Conservation (phyloP, 192 early-diverging fungal species). For the Entomortierella lignicola region DNA sequence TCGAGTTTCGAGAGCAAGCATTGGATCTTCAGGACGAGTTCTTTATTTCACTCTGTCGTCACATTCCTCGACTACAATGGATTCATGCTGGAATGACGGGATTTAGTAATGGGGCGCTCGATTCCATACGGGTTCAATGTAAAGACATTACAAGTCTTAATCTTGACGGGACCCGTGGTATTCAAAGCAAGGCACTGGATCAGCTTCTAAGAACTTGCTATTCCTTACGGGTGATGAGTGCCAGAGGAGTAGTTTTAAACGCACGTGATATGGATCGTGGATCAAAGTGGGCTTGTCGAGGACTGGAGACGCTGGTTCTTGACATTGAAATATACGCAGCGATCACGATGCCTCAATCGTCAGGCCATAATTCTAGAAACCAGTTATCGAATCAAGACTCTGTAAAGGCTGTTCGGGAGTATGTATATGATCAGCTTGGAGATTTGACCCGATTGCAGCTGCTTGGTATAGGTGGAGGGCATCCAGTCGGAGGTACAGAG, state of each 20-base stretch:
- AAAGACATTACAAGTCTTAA: conserved; percentile 34
- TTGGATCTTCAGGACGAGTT: conserved; percentile 51
- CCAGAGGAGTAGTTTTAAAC: conserved; percentile 40
- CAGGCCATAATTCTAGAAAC: not conserved
- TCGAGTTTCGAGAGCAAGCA: conserved; percentile 39
- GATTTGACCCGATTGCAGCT: conserved; percentile 15
- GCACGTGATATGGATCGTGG: conserved; percentile 16
- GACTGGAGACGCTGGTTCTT: conserved; percentile 28
- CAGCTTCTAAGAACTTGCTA: conserved; percentile 11
- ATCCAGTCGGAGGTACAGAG: conserved; percentile 22
- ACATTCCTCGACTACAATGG: conserved; percentile 30
- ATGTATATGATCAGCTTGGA: conserved; percentile 21
- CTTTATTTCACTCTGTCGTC: conserved; percentile 26
- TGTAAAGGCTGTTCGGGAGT: conserved; percentile 2
- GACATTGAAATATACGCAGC: conserved; percentile 31
- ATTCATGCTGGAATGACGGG: conserved; percentile 44
- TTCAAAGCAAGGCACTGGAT: conserved; percentile 23
- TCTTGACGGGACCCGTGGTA: conserved; percentile 40
- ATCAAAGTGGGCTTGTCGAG: conserved; percentile 20
- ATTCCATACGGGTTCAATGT: conserved; percentile 12
- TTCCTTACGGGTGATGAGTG: conserved; percentile 15
- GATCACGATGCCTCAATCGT: not conserved
- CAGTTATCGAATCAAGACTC: not conserved
- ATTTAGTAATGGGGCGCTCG: conserved; percentile 26
- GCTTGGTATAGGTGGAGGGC: conserved; percentile 45